Evolutionary conservation across 345 rosid genomes (phyloP), one percentile per base, ranked within the genome.

Genomic region (Boechera divaricarpa): DNA sequence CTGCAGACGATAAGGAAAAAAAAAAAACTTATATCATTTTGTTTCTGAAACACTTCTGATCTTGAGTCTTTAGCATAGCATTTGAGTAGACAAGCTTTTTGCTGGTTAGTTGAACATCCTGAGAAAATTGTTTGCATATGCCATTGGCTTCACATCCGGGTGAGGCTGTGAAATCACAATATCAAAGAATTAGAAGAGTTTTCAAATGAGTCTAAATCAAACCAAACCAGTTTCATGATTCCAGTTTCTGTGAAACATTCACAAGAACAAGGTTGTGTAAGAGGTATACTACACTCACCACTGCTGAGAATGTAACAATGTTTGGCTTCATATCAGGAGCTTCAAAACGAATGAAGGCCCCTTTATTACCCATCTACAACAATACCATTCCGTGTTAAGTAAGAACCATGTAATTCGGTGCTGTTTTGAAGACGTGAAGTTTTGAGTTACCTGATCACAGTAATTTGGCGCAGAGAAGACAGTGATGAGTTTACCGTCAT

Each of bases 381-480:
- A 67, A 62, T 45, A 36, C 52, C 10, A 16, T 26, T 69, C 6
- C 29, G 8, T 11, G 75, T 68, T 33, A 49, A 57, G 67, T 41
- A 61, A 29, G 31, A 55, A 59, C 24, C 12, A n/a, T 55, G 42
- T 54, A 13, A 61, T 18, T 49, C 28, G 18, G 42, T 18, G 47
- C 7, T 38, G 44, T 59, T 72, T 35, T 1, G 1, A 72, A 42
- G 0, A 65, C 15, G 9, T 3, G 51, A 59, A 63, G n/a, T 52
- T 61, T 15, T 28, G 42, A 47, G 39, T 82, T 84, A 95, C 98
- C 99, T 92, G 97, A 76, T 95, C 99, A 84, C 99, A 95, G 75
- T 95, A 95, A 77, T 95, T 95, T 83, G 99, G 99, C 0, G 99
- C 99, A 54, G 99, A 95, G 77, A 95, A 95, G 59, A 95, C 97